phyloP scores from a whole-genome alignment of 306 rosid species.

The Cicer yamashitae region DNA sequence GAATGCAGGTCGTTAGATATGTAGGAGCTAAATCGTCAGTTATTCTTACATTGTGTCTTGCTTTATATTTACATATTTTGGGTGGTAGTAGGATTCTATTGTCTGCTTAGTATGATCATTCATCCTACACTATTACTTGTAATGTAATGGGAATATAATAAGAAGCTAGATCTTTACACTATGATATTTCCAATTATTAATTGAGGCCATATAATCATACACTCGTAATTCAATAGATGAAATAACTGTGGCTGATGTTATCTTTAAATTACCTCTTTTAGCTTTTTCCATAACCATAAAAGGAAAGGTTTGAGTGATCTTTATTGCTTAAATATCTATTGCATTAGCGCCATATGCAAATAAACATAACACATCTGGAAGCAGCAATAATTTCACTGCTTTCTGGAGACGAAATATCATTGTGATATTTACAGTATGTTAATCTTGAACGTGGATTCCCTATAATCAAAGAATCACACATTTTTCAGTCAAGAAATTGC shows the following conservation, averaged over 20 bases:
- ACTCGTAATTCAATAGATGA: slow-evolving; percentile 8
- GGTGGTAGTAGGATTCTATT: slow-evolving; percentile 66
- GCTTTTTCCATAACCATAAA: neutral
- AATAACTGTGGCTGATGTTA: neutral
- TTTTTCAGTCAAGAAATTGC: neutral
- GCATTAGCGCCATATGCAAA: slow-evolving; percentile 16
- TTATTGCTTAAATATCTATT: slow-evolving; percentile 11
- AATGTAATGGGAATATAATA: slow-evolving; percentile 44
- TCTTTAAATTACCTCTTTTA: slow-evolving; percentile 16
- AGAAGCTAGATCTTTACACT: slow-evolving; percentile 12
- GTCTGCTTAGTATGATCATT: slow-evolving; percentile 61
- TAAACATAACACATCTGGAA: neutral
- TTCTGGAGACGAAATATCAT: slow-evolving; percentile 30
- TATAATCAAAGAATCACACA: neutral
- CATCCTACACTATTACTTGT: slow-evolving; percentile 9
- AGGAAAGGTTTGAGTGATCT: neutral
- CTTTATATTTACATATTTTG: slow-evolving; percentile 74
- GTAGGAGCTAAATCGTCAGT: slow-evolving; percentile 81
- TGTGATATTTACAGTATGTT: slow-evolving; percentile 12
- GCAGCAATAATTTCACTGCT: slow-evolving; percentile 1
- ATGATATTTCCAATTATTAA: slow-evolving; percentile 26
- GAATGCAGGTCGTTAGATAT: slow-evolving; percentile 70
- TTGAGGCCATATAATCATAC: slow-evolving; percentile 19
- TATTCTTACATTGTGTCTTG: slow-evolving; percentile 80
- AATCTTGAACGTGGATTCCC: neutral